Evolutionary conservation across 106 monocot species (phyloP).

Genomic region (Triglochin maritima): DNA sequence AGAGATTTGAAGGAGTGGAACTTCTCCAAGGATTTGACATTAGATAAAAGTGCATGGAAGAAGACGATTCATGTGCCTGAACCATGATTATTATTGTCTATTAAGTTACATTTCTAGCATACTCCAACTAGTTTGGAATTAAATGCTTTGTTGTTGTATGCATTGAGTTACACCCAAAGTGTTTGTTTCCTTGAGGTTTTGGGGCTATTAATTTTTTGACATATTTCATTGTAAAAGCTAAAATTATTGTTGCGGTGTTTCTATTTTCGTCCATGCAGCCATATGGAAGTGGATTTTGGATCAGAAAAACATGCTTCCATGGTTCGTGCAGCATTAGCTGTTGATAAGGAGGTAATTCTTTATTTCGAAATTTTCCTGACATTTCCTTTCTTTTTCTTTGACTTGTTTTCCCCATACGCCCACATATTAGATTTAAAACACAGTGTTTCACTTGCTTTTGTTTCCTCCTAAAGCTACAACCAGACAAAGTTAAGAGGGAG

Average conservation of each 20-base stretch:
- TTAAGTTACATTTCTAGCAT: too few species aligned
- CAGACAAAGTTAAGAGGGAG: constrained; percentile 83
- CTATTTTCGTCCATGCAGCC: constrained; percentile 54
- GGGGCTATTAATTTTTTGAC: too few species aligned
- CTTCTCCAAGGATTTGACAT: too few species aligned
- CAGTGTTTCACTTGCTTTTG: background rate
- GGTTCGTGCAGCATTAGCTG: constrained; percentile 57
- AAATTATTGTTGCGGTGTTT: background rate
- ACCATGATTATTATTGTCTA: too few species aligned
- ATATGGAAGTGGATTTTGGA: constrained; percentile 86
- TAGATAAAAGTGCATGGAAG: too few species aligned
- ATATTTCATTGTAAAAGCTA: background rate
- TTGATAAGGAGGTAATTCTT: constrained; percentile 78
- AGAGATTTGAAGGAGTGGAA: too few species aligned
- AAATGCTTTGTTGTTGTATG: too few species aligned
- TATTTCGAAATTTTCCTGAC: background rate
- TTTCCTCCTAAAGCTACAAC: constrained; percentile 56
- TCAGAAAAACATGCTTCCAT: constrained; percentile 66
- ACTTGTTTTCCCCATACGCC: background rate
- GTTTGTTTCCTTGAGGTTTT: too few species aligned
- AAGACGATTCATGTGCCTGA: too few species aligned
- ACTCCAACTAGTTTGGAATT: too few species aligned
- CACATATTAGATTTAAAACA: background rate
- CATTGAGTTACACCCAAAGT: too few species aligned
- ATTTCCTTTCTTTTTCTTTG: background rate